Evolutionary conservation across 257 asterid genomes (phyloP).

Genomic region (Plectranthus barbatus): DNA sequence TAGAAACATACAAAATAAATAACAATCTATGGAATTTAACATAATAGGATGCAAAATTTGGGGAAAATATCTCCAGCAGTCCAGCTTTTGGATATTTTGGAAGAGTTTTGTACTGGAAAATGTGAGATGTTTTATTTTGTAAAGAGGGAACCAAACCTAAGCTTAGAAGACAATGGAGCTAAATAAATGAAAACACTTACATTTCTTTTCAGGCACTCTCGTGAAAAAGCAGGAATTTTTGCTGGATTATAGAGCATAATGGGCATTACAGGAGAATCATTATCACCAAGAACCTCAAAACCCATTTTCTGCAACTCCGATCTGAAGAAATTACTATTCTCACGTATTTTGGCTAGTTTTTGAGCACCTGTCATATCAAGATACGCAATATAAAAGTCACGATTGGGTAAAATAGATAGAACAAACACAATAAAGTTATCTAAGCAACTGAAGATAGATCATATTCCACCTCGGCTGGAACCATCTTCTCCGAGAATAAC

Average conservation of each 20-base stretch:
- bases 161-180: not conserved
- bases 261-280: slow-evolving; percentile 98
- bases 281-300: slow-evolving; percentile 95
- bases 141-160: not conserved
- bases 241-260: slow-evolving; percentile 95
- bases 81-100: not conserved
- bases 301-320: slow-evolving; percentile 96
- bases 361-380: slow-evolving; percentile 62
- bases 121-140: not conserved
- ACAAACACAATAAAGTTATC: not conserved
- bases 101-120: not conserved
- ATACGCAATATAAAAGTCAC: not conserved
- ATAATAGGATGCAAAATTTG: not conserved
- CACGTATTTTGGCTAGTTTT: slow-evolving; percentile 83
- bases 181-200: slow-evolving; percentile 27
- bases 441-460: slow-evolving; percentile 13
- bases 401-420: not conserved
- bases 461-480: slow-evolving; percentile 72
- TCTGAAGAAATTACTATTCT: slow-evolving; percentile 88
- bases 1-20: not conserved
- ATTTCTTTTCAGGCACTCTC: slow-evolving; percentile 85
- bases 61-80: not conserved
- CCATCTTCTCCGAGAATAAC: slow-evolving; percentile 99
- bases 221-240: slow-evolving; percentile 94
- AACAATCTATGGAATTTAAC: not conserved